phyloP scores from a whole-genome alignment of 768 basidiomycete genomes.

The Boletellus sp. region DNA sequence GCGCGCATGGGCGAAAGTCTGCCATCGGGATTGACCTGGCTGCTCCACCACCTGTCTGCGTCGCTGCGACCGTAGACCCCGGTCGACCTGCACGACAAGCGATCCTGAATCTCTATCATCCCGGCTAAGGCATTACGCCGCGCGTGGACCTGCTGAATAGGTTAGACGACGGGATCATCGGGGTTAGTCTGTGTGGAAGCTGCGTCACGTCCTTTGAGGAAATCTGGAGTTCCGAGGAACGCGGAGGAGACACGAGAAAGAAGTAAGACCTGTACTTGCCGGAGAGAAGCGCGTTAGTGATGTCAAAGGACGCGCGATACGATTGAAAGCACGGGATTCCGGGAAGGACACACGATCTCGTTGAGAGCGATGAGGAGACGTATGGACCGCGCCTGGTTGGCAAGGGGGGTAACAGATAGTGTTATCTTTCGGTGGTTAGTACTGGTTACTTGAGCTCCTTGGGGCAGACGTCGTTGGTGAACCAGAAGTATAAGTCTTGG shows the following conservation, averaged over 20 bases:
- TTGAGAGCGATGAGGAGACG: constrained; percentile 35
- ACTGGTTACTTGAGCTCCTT: no score
- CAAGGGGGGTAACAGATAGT: constrained; percentile 56
- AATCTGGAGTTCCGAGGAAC: constrained; percentile 6
- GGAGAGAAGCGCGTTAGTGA: constrained; percentile 68
- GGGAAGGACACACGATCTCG: constrained; percentile 54
- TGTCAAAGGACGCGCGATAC: constrained; percentile 81
- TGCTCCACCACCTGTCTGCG: constrained; percentile 49
- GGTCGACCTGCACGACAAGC: constrained; percentile 63
- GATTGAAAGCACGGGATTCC: constrained; percentile 88
- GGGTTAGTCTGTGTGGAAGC: constrained; percentile 76
- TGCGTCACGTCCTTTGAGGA: constrained; percentile 74
- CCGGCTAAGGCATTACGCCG: constrained; percentile 85
- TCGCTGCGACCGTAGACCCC: constrained; percentile 53
- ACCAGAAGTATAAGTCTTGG: constrained; percentile 16
- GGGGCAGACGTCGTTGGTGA: constrained; percentile 84
- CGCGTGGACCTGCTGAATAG: constrained; percentile 84
- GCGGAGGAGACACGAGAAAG: neutral
- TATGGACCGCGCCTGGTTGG: constrained; percentile 38
- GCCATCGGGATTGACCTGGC: constrained; percentile 50
- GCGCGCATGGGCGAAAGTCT: constrained; percentile 40
- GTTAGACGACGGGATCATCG: constrained; percentile 88
- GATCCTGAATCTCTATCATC: constrained; percentile 85
- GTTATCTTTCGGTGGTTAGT: constrained; percentile 86
- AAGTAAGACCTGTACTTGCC: constrained; percentile 64